Conservation (phyloP, 2,329 filamentous ascomycete species). For the Aspergillus hiratsukae region DNA sequence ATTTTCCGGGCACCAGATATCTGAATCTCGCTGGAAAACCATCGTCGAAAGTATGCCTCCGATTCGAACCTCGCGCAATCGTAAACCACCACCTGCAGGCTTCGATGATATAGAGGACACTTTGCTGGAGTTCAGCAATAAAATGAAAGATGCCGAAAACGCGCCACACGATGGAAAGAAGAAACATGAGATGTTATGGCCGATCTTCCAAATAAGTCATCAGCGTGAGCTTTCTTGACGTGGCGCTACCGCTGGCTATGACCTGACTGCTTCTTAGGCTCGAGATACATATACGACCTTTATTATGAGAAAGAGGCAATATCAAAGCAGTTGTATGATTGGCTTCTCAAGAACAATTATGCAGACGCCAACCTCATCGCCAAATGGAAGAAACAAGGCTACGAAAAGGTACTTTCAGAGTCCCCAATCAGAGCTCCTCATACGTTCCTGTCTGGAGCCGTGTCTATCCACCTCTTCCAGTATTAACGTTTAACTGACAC, state of each 20-base stretch:
- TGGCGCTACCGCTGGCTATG: background rate
- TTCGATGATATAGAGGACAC: conserved; percentile 68
- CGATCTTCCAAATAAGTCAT: conserved; percentile 95
- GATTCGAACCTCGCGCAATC: conserved; percentile 55
- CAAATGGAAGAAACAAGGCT: conserved; percentile 99
- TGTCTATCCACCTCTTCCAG: background rate
- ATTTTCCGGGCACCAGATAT: background rate
- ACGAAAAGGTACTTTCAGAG: conserved; percentile 72
- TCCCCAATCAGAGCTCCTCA: conserved; percentile 18
- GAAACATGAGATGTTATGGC: conserved; percentile 93
- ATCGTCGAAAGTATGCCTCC: conserved; percentile 50
- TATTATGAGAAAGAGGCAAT: conserved; percentile 99
- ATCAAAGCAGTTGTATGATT: conserved; percentile 86
- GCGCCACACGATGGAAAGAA: conserved; percentile 71
- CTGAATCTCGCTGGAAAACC: background rate
- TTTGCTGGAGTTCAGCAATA: conserved; percentile 62
- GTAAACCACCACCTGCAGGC: conserved; percentile 61
- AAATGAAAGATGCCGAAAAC: conserved; percentile 80
- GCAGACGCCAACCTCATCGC: conserved; percentile 93
- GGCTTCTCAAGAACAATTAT: conserved; percentile 93
- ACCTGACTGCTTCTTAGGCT: conserved; percentile 40
- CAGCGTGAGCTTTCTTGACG: conserved; percentile 57
- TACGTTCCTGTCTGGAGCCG: background rate
- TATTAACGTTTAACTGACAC: background rate
- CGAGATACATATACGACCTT: conserved; percentile 91